Conservation (phyloP, 2,329 filamentous ascomycete genomes). For the Septoria petroselini region DNA sequence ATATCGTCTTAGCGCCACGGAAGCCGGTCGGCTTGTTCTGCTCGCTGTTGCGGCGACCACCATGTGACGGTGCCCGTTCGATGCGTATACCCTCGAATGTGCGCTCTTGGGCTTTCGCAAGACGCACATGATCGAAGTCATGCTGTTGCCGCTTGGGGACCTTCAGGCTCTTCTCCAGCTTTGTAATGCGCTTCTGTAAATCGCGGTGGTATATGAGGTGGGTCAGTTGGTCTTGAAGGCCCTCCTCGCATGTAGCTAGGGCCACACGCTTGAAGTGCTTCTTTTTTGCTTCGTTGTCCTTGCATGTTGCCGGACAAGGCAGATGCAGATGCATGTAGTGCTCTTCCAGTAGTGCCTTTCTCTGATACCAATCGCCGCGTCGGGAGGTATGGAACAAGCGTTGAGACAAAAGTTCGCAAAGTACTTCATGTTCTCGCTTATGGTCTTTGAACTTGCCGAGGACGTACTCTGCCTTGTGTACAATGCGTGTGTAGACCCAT, state of each 20-base stretch:
- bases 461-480: conserved; percentile 80
- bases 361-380: conserved; percentile 90
- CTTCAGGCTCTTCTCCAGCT: conserved; percentile 80
- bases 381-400: conserved; percentile 79
- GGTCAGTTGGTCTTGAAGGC: conserved; percentile 81
- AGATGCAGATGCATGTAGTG: conserved; percentile 78
- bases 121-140: conserved; percentile 81
- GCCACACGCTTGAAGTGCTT: conserved; percentile 79
- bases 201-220: conserved; percentile 94
- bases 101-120: conserved; percentile 72
- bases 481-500: conserved; percentile 88
- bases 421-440: conserved; percentile 67
- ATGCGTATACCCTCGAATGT: conserved; percentile 74
- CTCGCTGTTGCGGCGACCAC: conserved; percentile 34
- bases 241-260: conserved; percentile 75
- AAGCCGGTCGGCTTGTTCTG: conserved; percentile 31
- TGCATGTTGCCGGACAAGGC: conserved; percentile 43
- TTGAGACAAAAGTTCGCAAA: conserved; percentile 74
- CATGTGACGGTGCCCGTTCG: conserved; percentile 37
- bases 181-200: conserved; percentile 86
- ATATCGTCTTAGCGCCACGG: conserved; percentile 70
- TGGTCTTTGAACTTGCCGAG: conserved; percentile 75
- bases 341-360: conserved; percentile 89
- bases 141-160: conserved; percentile 84
- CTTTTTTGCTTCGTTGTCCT: conserved; percentile 61